Base-by-base conservation (phyloP, 2,329 filamentous ascomycete species). In the Mycosphaerelloides madeirae region DNA sequence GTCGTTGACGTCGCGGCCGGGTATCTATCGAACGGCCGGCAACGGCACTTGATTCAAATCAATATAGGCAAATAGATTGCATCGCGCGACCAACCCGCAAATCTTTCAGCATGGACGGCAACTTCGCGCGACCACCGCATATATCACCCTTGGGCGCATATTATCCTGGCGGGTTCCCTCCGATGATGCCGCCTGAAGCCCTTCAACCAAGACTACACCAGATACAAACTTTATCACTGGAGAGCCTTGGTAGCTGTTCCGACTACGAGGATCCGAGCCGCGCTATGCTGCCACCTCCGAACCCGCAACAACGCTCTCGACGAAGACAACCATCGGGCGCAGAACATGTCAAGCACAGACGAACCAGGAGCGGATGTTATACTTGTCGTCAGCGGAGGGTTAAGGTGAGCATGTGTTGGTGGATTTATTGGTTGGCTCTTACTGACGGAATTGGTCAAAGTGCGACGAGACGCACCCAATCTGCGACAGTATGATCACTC, bases 281-380 rank as follows among this genome's bases (percentile, higher is more conserved):
- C 25, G 33, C 49, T 12, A 54, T 59, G 44, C 48, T 56, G 5
- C 53, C 61, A 31, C 53, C 56, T 36, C 55, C 49, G 19, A 49
- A 37, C 50, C 29, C 53, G 44, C 34, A 19, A 13, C 44, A 44
- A 38, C 54, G 59, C 29, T 55, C 59, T 31, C 52, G 60, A 41
- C 50, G 60, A 46, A 52, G 60, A 43, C 56, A 56, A 32, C 44
- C 53, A 9, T 49, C 48, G 29, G 57, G 61, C 12, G 49, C 56
- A n/a, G 86, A 94, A 50, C 83, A 85, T 60, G 85, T 94, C 55
- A 97, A 97, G 68, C 91, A 97, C 65, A 84, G 90, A 50, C 81
- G 93, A 56, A 97, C 93, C 33, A 79, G 93, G 57, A 96, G 89
- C 52, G 93, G 93, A 20, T 98, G 93, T 69, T 96, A 80, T 63